Evolutionary conservation across 805 yeast species (phyloP), one percentile per base, ranked within the genome.

Genomic region (Lipomyces mesembrius): DNA sequence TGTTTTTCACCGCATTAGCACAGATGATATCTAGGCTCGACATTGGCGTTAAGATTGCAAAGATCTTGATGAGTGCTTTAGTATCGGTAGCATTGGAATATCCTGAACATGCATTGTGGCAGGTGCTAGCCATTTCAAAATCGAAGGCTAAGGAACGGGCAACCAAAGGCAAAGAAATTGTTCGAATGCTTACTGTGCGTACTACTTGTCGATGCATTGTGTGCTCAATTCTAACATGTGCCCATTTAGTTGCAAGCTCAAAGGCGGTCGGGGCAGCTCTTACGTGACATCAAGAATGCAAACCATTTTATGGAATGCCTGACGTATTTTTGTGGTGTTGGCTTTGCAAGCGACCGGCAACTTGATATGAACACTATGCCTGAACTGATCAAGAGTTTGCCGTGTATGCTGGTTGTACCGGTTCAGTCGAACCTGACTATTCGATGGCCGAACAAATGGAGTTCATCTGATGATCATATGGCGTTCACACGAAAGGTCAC

Each of bases 31-130:
- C 98, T 0, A 83, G 98, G 72, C 82, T 93, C 65, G 79, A 81
- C 0, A 87, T 95, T 0, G 84, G 83, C 35, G 82, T 81, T 1
- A 77, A 87, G 25, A 81, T 95, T 17, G 77, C 83, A 61, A 77
- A 80, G n/a, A 84, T 94, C 27, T 79, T 93, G 11, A 79, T 84
- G 14, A 78, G 81, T 14, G 22, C 49, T 43, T 11, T 43, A n/a
- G 49, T 43, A 17, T 17, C 22, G 22, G 82, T 94, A 12, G 82
- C 89, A 0, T 78, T 79, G 37, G 81, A 84, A 29, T 95, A 92
- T 75, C 97, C 98, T 0, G 84, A 85, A 20, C 94, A 91, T 68
- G 86, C 93, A 25, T 79, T 95, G n/a, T 95, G 98, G 96, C 86
- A 89, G 11, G 86, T 91, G 0, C 80, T 90, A 52, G 88, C 94